These are phyloP conservation scores for Leptographium lundbergii DNA, from an alignment of 2,329 filamentous ascomycete genomes.

Conservation along the genomic window DNA sequence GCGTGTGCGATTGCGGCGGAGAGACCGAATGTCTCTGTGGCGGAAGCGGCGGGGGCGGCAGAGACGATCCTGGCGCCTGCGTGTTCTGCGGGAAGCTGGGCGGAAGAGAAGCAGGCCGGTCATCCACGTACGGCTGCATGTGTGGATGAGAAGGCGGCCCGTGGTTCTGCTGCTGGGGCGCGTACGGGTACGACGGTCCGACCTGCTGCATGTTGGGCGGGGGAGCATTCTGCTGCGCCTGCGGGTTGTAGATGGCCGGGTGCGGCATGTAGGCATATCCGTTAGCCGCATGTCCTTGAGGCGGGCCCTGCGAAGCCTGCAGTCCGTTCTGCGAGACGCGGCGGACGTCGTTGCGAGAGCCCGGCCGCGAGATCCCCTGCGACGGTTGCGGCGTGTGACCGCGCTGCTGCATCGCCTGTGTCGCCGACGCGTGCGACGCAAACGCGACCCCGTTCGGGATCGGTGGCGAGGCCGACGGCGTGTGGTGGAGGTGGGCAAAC, in stretches of 20 bases:
- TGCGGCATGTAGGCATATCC: slow-evolving; percentile 79
- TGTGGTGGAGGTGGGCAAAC: slow-evolving; percentile 72
- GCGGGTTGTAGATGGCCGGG: slow-evolving; percentile 71
- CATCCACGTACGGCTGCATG: slow-evolving; percentile 62
- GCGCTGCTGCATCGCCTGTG: slow-evolving; percentile 38
- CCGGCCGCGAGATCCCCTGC: slow-evolving; percentile 59
- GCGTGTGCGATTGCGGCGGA: slow-evolving; percentile 44
- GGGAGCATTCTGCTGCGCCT: slow-evolving; percentile 26
- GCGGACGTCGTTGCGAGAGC: slow-evolving; percentile 68
- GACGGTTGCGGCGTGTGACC: slow-evolving; percentile 77
- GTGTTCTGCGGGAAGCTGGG: slow-evolving; percentile 36
- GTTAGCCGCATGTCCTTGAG: slow-evolving; percentile 30
- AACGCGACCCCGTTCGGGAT: slow-evolving; percentile 66
- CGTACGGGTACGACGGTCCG: slow-evolving; percentile 19
- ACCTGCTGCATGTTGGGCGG: slow-evolving; percentile 18
- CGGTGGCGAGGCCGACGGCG: slow-evolving; percentile 78
- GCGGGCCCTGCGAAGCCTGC: slow-evolving; percentile 1
- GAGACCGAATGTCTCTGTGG: slow-evolving; percentile 42
- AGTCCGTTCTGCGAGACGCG: slow-evolving; percentile 61
- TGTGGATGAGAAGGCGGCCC: slow-evolving; percentile 29
- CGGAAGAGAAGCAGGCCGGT: slow-evolving; percentile 62
- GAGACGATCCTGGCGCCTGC: slow-evolving; percentile 31
- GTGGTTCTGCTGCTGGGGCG: slow-evolving; percentile 24
- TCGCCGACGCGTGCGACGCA: slow-evolving; percentile 33
- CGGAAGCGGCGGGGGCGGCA: slow-evolving; percentile 31